phyloP scores from a whole-genome alignment of 129 eudicot species.

The Logfia minima region DNA sequence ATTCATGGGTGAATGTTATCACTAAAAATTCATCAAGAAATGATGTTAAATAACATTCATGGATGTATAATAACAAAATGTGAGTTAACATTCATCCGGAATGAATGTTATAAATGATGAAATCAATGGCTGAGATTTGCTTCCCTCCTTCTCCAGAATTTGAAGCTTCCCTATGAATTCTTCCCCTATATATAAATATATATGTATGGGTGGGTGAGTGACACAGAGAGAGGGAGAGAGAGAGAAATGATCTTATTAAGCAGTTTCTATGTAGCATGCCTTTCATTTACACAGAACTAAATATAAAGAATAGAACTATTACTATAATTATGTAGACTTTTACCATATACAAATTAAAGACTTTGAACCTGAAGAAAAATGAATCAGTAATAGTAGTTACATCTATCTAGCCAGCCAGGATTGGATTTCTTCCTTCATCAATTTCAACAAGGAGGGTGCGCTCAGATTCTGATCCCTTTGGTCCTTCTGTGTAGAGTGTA shows the following conservation, averaged over 20 bases:
- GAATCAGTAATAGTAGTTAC: constrained; percentile 14
- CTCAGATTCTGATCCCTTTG: constrained; percentile 73
- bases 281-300: constrained; percentile 29
- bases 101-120: too few species aligned
- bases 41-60: too few species aligned
- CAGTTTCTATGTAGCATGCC: constrained; percentile 1
- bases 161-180: too few species aligned
- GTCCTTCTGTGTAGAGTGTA: constrained; percentile 84
- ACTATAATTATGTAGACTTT: not conserved
- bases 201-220: not conserved
- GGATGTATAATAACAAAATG: too few species aligned
- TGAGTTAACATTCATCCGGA: too few species aligned
- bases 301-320: constrained; percentile 10
- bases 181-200: too few species aligned
- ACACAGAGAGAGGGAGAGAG: too few species aligned
- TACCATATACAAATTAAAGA: constrained; percentile 21
- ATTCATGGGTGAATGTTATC: too few species aligned
- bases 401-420: constrained; percentile 53
- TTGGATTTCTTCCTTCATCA: constrained; percentile 95
- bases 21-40: too few species aligned
- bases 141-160: too few species aligned
- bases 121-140: too few species aligned
- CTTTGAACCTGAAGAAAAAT: constrained; percentile 6
- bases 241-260: constrained; percentile 10
- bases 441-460: constrained; percentile 76